Base-by-base conservation (phyloP, 208 protist species). In the Crithidia sp. region DNA sequence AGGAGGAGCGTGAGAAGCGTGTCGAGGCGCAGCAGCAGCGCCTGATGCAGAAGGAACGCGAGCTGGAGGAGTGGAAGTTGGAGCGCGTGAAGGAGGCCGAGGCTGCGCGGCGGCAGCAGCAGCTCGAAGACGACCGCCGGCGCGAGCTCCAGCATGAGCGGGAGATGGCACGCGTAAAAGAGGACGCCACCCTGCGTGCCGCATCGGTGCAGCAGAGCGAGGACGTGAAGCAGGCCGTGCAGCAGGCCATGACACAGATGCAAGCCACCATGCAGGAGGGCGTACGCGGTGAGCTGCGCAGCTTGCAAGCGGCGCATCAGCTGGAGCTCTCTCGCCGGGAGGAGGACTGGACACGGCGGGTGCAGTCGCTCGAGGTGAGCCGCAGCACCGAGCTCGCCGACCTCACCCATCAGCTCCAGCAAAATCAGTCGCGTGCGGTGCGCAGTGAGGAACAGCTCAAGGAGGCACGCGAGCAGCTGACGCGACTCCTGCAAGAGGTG, bases 1-100 rank as follows among this genome's bases (percentile, higher is more conserved):
- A 95, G 62, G 73, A 87, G 61, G 84, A 88, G 45, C 86, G 91
- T 1, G 78, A 60, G 49, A 83, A 79, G 63, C 91, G 87, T 0
- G 73, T 90, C 12, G 82, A 84, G 72, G 83, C 84, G 72, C 87
- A 91, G 61, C 91, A 91, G 60, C 78, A 93, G 69, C 82, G 79
- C 2, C 65, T 95, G 10, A 49, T 95, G 3, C 81, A 83, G 58
- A 87, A 89, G 67, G 91, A 93, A 67, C 78, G 80, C 12, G 88
- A 95, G 77, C 67, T 95, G 40, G 91, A 95, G 76, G 91, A 92
- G 71, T 95, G 91, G 91, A 95, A 92, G 77, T 17, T 88, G 54
- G 84, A 89, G 76, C 74, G 83, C 6, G 66, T 74, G 54, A 83
- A 84, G 57, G 87, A 91, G 70, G 62, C 79, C 7, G 88, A 93